Conservation (phyloP, 495 filamentous ascomycete genomes). For the Clavariopsis aquatica region DNA sequence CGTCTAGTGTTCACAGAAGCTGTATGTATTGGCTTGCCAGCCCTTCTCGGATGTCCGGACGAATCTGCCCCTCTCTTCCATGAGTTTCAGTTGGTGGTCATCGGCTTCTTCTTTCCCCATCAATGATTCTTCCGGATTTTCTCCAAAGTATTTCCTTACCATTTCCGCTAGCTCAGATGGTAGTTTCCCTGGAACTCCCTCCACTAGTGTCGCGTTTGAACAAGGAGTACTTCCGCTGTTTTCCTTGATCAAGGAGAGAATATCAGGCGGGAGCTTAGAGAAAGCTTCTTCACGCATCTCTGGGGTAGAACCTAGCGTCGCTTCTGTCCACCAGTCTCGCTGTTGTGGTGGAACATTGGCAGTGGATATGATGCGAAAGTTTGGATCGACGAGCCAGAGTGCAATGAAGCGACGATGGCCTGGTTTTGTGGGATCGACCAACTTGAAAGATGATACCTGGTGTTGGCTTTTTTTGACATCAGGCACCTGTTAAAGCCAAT, state of each 20-base stretch:
- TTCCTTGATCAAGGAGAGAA: conserved; percentile 19
- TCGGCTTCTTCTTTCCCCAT: conserved; percentile 52
- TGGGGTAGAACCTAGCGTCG: conserved; percentile 9
- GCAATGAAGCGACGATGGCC: conserved; percentile 43
- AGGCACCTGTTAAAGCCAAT: too few species aligned
- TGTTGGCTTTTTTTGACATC: conserved; percentile 35
- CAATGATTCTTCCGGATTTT: neutral
- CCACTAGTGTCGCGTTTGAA: neutral
- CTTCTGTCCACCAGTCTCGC: conserved; percentile 39
- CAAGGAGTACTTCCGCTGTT: neutral
- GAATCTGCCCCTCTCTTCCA: conserved; percentile 49
- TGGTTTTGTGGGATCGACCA: conserved; percentile 38
- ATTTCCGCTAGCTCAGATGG: conserved; percentile 30
- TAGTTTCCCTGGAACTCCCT: conserved; percentile 1
- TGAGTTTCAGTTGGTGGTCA: conserved; percentile 50
- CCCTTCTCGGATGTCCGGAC: conserved; percentile 5
- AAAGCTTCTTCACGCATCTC: conserved; percentile 12
- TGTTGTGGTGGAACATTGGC: conserved; percentile 39
- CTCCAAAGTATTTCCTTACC: conserved; percentile 19
- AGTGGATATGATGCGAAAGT: conserved; percentile 34
- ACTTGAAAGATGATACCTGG: conserved; percentile 35
- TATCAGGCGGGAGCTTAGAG: conserved; percentile 19
- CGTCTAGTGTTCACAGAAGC: conserved; percentile 32
- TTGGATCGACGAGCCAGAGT: conserved; percentile 42
- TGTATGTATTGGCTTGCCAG: conserved; percentile 26